Evolutionary conservation across 2,329 filamentous ascomycete genomes (phyloP).

Genomic region (Sporothrix protearum): DNA sequence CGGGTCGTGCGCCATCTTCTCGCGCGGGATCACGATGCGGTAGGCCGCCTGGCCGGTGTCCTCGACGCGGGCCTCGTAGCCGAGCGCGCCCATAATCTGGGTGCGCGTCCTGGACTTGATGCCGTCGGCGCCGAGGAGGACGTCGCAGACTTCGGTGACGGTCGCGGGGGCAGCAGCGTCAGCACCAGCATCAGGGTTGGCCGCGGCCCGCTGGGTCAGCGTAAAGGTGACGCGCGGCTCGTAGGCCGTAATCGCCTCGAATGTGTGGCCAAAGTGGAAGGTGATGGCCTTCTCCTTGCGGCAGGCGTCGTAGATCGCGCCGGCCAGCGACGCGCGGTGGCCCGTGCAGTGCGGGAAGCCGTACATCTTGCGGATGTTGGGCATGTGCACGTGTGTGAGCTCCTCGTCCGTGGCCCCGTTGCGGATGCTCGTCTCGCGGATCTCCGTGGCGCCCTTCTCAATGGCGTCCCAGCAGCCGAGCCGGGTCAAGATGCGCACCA

Average conservation of each 20-base stretch:
- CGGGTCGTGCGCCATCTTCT: conserved; percentile 62
- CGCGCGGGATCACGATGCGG: conserved; percentile 69
- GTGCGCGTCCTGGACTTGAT: conserved; percentile 51
- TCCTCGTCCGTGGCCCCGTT: conserved; percentile 67
- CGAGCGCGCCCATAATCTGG: conserved; percentile 53
- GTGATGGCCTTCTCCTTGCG: conserved; percentile 57
- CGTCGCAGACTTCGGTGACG: conserved; percentile 46
- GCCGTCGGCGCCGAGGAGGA: conserved; percentile 54
- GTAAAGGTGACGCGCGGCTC: conserved; percentile 37
- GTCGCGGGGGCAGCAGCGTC: not conserved
- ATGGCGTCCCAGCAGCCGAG: conserved; percentile 71
- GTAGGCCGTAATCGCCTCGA: conserved; percentile 56
- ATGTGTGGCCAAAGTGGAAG: conserved; percentile 63
- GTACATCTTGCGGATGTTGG: conserved; percentile 64
- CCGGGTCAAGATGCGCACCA: conserved; percentile 69
- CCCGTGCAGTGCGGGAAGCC: conserved; percentile 76
- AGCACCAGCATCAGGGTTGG: not conserved
- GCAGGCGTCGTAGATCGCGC: conserved; percentile 66
- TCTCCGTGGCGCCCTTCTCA: conserved; percentile 64
- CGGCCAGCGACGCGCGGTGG: conserved; percentile 69
- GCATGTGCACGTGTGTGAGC: conserved; percentile 66
- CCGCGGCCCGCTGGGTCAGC: not conserved
- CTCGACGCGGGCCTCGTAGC: conserved; percentile 52
- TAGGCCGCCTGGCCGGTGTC: conserved; percentile 76
- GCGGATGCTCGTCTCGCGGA: conserved; percentile 67